Percentiles rank a stretch among this genome's conserved stretches.
Conservation (phyloP, 2,329 filamentous ascomycete genomes). For the Parastagonospora nodorum region DNA sequence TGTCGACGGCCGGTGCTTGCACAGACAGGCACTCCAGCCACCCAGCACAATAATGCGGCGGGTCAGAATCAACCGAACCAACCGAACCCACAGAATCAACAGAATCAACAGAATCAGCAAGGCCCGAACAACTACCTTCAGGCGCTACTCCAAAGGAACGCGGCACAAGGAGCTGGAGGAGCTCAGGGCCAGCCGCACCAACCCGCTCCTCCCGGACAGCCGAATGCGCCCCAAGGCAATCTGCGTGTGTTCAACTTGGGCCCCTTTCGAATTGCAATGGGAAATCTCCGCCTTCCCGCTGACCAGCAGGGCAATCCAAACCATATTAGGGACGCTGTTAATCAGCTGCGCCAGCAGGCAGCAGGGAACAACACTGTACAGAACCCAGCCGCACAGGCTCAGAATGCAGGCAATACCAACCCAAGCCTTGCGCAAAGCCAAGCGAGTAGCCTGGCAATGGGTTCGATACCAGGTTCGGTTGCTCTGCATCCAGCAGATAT, state of each 20-base stretch:
- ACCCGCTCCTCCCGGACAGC: constrained; percentile 20
- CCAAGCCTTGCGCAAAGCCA: constrained; percentile 8
- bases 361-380: constrained; percentile 31
- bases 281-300: constrained; percentile 39
- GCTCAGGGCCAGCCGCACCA: constrained; percentile 30
- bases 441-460: constrained; percentile 7
- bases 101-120: constrained; percentile 21
- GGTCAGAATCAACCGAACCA: constrained; percentile 28
- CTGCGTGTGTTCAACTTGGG: constrained; percentile 46
- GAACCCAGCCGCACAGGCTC: constrained; percentile 20
- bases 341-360: constrained; percentile 29
- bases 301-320: constrained; percentile 31
- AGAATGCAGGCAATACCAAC: constrained; percentile 13
- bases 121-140: constrained; percentile 21
- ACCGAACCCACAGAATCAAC: constrained; percentile 9
- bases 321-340: constrained; percentile 27
- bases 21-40: constrained; percentile 32
- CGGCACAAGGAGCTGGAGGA: constrained; percentile 21
- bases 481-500: constrained; percentile 40
- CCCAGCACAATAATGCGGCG: constrained; percentile 31
- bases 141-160: constrained; percentile 25
- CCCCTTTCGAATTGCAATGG: constrained; percentile 41
- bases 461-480: constrained; percentile 24
- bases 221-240: constrained; percentile 33
- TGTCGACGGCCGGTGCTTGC: constrained; percentile 81